These are phyloP conservation scores for Patellaria atrata DNA, from an alignment of 495 filamentous ascomycete genomes.

Conservation along the genomic window DNA sequence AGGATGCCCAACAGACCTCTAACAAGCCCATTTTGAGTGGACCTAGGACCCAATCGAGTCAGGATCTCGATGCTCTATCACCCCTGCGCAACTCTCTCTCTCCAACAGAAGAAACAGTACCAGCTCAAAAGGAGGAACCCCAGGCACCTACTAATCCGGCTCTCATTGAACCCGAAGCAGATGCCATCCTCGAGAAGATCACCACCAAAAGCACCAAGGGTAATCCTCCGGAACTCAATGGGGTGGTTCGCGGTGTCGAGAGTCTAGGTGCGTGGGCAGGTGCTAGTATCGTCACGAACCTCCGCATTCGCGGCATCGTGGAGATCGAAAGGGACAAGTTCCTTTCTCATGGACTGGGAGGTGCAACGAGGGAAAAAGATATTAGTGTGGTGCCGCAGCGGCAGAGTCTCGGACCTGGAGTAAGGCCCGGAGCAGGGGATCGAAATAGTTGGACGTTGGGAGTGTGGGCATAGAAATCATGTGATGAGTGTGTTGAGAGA, in stretches of 20 bases:
- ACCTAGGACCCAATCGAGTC: slow-evolving; percentile 14
- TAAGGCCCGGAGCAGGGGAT: slow-evolving; percentile 39
- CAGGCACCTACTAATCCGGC: slow-evolving; percentile 6
- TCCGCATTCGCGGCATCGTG: slow-evolving; percentile 65
- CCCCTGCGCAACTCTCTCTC: slow-evolving; percentile 4
- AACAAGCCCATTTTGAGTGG: no score
- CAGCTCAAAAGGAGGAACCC: slow-evolving; percentile 1
- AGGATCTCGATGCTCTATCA: no score
- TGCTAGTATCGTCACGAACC: slow-evolving; percentile 55
- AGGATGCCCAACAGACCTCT: slow-evolving; percentile 22
- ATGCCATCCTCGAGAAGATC: slow-evolving; percentile 13
- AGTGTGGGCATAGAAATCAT: slow-evolving; percentile 45
- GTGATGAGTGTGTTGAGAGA: no score
- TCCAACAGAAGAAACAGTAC: slow-evolving; percentile 5
- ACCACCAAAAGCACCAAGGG: slow-evolving; percentile 4
- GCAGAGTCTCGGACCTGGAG: slow-evolving; percentile 45
- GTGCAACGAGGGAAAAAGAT: slow-evolving; percentile 52
- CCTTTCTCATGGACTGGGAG: slow-evolving; percentile 58
- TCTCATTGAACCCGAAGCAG: slow-evolving; percentile 12
- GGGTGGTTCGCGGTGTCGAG: slow-evolving; percentile 59
- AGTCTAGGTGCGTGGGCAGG: slow-evolving; percentile 82
- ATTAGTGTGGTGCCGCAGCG: slow-evolving; percentile 38
- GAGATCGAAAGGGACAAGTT: slow-evolving; percentile 80
- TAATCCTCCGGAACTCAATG: slow-evolving; percentile 28
- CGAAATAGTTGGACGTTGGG: slow-evolving; percentile 66